These are phyloP conservation scores for Suillus alpinus DNA, from an alignment of 768 basidiomycete genomes.

Conservation along the genomic window DNA sequence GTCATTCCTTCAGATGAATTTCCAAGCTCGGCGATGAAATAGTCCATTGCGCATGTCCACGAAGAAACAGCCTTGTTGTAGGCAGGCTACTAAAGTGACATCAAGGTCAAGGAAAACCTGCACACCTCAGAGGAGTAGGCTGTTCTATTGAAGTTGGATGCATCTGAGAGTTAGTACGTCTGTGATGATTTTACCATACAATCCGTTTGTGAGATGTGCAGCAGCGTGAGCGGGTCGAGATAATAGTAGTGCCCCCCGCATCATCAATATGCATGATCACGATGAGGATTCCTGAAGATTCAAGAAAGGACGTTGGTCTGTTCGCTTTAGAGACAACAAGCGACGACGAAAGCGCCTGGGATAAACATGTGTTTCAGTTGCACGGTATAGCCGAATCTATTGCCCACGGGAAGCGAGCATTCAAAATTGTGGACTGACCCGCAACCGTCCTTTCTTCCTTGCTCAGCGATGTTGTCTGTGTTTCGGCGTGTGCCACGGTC, in stretches of 20 bases:
- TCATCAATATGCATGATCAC: too few species aligned
- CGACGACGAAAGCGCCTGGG: neutral
- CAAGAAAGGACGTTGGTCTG: neutral
- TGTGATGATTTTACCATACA: neutral
- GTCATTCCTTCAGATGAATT: too few species aligned
- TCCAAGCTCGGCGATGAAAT: too few species aligned
- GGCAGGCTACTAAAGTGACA: too few species aligned
- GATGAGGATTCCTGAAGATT: neutral
- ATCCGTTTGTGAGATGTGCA: neutral
- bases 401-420: constrained; percentile 2
- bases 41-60: too few species aligned
- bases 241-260: neutral
- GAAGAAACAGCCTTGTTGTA: too few species aligned
- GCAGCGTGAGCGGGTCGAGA: neutral
- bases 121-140: too few species aligned
- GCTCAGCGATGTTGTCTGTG: constrained; percentile 26
- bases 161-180: too few species aligned
- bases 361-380: neutral
- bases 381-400: neutral
- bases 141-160: too few species aligned
- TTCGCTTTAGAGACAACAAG: neutral
- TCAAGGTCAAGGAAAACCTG: too few species aligned
- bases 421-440: neutral
- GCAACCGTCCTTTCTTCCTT: constrained; percentile 1
- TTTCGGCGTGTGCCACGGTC: constrained; percentile 27